Evolutionary conservation across 805 yeast genomes (phyloP).

Genomic region (Pichia ethanolica): DNA sequence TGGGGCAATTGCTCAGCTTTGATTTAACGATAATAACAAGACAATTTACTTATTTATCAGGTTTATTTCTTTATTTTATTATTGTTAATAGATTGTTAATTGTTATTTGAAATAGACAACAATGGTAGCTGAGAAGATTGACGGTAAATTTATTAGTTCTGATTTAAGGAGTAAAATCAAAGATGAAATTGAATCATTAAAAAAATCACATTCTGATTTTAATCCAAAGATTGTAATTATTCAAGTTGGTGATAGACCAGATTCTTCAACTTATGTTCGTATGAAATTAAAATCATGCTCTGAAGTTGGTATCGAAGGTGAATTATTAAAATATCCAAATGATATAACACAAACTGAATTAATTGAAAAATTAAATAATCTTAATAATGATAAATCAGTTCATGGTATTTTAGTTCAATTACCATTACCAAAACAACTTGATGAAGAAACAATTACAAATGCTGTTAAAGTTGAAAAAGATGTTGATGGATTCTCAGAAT

Average conservation of each 20-base stretch:
- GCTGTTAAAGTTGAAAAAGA: slow-evolving; percentile 80
- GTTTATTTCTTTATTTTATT: too few species aligned
- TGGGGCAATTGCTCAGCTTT: too few species aligned
- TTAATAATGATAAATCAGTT: slow-evolving; percentile 69
- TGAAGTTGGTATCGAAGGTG: slow-evolving; percentile 71
- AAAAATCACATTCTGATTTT: slow-evolving; percentile 41
- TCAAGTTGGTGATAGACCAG: slow-evolving; percentile 88
- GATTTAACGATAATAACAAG: too few species aligned
- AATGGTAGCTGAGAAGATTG: slow-evolving; percentile 36
- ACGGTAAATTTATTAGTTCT: slow-evolving; percentile 49
- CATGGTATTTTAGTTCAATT: slow-evolving; percentile 88
- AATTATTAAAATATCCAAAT: slow-evolving; percentile 57
- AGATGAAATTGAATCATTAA: slow-evolving; percentile 40
- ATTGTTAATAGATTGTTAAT: too few species aligned
- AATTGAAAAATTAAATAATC: slow-evolving; percentile 47
- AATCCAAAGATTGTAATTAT: slow-evolving; percentile 73
- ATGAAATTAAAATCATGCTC: slow-evolving; percentile 88
- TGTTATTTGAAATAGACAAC: background rate
- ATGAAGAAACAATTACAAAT: slow-evolving; percentile 74
- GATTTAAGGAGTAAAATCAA: slow-evolving; percentile 45
- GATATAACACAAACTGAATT: slow-evolving; percentile 52
- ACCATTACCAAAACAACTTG: slow-evolving; percentile 75
- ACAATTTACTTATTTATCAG: too few species aligned
- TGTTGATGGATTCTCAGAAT: slow-evolving; percentile 90
- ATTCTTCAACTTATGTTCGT: slow-evolving; percentile 83